Percentiles rank a stretch among this genome's conserved stretches.
Evolutionary conservation across 1,284 basidiomycete species (phyloP).

Genomic region (Melampsora larici-populina): DNA sequence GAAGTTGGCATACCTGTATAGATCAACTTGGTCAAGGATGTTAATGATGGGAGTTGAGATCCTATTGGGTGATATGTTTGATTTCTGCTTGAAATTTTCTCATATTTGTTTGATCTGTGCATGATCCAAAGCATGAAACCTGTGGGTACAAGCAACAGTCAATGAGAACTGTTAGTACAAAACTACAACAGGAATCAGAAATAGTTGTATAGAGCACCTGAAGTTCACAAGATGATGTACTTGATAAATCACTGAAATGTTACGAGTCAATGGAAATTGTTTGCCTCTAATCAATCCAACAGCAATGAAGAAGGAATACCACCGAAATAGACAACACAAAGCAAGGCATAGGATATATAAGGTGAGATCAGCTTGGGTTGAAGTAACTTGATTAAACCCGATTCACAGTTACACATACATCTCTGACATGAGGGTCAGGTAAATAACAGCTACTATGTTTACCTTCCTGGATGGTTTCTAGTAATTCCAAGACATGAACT

Average conservation of each 20-base stretch:
- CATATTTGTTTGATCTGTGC: no score
- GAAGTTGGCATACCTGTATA: background rate
- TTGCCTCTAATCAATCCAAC: constrained; percentile 29
- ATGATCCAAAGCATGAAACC: constrained; percentile 28
- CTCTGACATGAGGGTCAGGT: constrained; percentile 37
- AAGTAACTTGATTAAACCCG: no score
- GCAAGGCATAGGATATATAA: no score
- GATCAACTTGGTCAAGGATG: constrained; percentile 27
- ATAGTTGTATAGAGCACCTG: background rate
- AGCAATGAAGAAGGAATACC: constrained; percentile 41
- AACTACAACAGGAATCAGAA: background rate
- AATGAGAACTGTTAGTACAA: background rate
- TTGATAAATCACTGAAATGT: constrained; percentile 39
- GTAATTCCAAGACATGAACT: constrained; percentile 19
- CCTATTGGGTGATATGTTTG: constrained; percentile 28
- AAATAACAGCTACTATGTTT: constrained; percentile 28
- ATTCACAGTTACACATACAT: constrained; percentile 40
- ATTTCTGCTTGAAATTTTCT: constrained; percentile 30
- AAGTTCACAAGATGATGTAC: background rate
- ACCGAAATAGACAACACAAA: no score
- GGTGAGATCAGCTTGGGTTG: no score
- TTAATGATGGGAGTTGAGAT: constrained; percentile 33
- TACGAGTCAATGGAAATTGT: constrained; percentile 18
- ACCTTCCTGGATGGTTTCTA: background rate
- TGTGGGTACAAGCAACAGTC: background rate